A percentile compares a stretch with the other conserved stretches of the same genome.
These are phyloP conservation scores for Candida orba DNA, from an alignment of 805 yeast genomes.

Conservation along the genomic window DNA sequence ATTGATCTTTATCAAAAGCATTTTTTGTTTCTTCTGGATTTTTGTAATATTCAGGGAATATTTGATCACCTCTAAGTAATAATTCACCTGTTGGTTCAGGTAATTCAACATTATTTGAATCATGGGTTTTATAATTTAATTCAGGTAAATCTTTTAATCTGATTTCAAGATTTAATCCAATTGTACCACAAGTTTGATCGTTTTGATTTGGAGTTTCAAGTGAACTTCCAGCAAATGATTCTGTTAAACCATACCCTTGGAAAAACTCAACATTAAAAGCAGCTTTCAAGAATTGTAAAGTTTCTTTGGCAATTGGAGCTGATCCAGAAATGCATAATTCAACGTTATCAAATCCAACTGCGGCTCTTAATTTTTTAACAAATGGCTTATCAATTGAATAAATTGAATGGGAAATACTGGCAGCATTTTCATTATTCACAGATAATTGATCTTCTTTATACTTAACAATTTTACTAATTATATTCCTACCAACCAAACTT, in stretches of 20 bases:
- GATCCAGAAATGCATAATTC: conserved; percentile 36
- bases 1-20: conserved; percentile 39
- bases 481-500: conserved; percentile 4
- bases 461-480: conserved; percentile 6
- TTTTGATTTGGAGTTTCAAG: conserved; percentile 19
- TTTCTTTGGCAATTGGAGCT: conserved; percentile 53
- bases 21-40: conserved; percentile 40
- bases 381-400: conserved; percentile 29
- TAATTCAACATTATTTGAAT: conserved; percentile 18
- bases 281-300: conserved; percentile 47
- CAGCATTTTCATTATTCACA: conserved; percentile 7
- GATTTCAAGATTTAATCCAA: conserved; percentile 38
- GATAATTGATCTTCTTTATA: conserved; percentile 5
- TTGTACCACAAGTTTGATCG: conserved; percentile 27
- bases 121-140: conserved; percentile 30
- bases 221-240: conserved; percentile 42
- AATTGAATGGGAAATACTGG: conserved; percentile 1
- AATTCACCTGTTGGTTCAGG: conserved; percentile 39
- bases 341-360: conserved; percentile 33
- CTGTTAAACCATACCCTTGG: conserved; percentile 53
- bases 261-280: conserved; percentile 36
- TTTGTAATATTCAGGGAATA: conserved; percentile 44
- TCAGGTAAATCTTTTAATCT: conserved; percentile 40
- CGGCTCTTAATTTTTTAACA: conserved; percentile 19
- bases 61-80: conserved; percentile 45